phyloP scores from a whole-genome alignment of 2,329 filamentous ascomycete genomes.

The Stagonosporopsis rhizophila region DNA sequence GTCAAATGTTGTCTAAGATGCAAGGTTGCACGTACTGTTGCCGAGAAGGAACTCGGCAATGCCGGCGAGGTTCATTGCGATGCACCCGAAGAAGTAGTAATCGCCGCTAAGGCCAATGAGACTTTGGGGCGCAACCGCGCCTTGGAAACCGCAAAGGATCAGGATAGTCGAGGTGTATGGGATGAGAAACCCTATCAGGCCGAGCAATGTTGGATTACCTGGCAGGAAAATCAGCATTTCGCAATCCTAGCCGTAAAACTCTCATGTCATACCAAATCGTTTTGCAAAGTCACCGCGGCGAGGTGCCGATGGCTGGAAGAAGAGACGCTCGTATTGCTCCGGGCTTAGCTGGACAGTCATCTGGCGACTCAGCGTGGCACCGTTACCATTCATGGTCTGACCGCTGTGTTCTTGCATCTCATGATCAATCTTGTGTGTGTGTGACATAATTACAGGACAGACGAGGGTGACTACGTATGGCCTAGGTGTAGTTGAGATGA shows the following conservation, averaged over 20 bases:
- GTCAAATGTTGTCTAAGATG: neutral
- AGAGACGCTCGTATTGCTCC: constrained; percentile 34
- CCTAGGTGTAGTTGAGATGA: too few species aligned
- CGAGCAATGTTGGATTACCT: constrained; percentile 31
- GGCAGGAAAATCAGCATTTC: neutral
- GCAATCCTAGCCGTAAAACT: too few species aligned
- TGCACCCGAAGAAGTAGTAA: constrained; percentile 33
- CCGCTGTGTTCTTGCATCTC: constrained; percentile 28
- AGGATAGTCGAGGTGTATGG: constrained; percentile 32
- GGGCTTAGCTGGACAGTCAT: constrained; percentile 28
- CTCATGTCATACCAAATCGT: constrained; percentile 19
- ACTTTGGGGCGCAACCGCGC: constrained; percentile 27
- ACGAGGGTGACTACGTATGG: too few species aligned
- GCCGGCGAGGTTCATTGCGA: constrained; percentile 31
- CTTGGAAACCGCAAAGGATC: constrained; percentile 31
- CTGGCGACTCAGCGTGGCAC: constrained; percentile 25
- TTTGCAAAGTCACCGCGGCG: constrained; percentile 31
- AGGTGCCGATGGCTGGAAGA: constrained; percentile 32
- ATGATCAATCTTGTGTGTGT: constrained; percentile 22
- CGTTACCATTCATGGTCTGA: constrained; percentile 11
- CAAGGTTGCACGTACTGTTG: constrained; percentile 20
- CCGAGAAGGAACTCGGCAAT: constrained; percentile 32
- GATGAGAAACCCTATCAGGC: constrained; percentile 28
- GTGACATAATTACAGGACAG: constrained; percentile 16
- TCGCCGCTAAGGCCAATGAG: constrained; percentile 30